Conservation (phyloP, 805 yeast genomes). For the Debaryomyces tyrocola region DNA sequence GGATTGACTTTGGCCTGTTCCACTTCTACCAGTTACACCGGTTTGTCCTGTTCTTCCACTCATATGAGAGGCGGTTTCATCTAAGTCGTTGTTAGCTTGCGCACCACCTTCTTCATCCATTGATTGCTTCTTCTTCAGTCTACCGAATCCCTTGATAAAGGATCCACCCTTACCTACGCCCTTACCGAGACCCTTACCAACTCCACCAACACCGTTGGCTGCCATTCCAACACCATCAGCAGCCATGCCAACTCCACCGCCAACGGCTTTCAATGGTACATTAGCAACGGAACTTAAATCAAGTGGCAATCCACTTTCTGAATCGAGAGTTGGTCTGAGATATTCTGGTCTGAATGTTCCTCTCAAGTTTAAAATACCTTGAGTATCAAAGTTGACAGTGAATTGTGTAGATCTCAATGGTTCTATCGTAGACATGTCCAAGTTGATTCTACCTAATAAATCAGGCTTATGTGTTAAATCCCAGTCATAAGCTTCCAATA, state of each 20-base stretch:
- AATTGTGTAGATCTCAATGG: constrained; percentile 47
- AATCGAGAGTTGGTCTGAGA: constrained; percentile 56
- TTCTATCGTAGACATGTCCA: constrained; percentile 53
- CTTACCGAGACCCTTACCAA: constrained; percentile 23
- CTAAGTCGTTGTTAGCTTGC: constrained; percentile 6
- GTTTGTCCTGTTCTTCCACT: constrained; percentile 4
- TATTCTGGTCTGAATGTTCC: constrained; percentile 65
- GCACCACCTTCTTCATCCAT: constrained; percentile 6
- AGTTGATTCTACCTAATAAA: constrained; percentile 49
- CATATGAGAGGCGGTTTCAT: not conserved
- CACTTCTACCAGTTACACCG: not conserved
- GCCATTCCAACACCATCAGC: constrained; percentile 34
- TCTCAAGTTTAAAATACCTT: constrained; percentile 57
- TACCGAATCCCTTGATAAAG: constrained; percentile 33
- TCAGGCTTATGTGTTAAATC: constrained; percentile 74
- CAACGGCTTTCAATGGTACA: constrained; percentile 47
- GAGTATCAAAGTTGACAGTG: constrained; percentile 56
- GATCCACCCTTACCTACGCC: constrained; percentile 52
- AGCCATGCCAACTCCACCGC: constrained; percentile 41
- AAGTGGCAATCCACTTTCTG: constrained; percentile 40
- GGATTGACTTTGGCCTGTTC: not conserved
- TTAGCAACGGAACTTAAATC: constrained; percentile 41
- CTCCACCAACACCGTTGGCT: constrained; percentile 35
- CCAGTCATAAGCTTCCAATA: constrained; percentile 67
- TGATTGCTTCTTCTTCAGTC: constrained; percentile 15